Evolutionary conservation across 768 basidiomycete genomes (phyloP).

Genomic region (Favolaschia claudopus): DNA sequence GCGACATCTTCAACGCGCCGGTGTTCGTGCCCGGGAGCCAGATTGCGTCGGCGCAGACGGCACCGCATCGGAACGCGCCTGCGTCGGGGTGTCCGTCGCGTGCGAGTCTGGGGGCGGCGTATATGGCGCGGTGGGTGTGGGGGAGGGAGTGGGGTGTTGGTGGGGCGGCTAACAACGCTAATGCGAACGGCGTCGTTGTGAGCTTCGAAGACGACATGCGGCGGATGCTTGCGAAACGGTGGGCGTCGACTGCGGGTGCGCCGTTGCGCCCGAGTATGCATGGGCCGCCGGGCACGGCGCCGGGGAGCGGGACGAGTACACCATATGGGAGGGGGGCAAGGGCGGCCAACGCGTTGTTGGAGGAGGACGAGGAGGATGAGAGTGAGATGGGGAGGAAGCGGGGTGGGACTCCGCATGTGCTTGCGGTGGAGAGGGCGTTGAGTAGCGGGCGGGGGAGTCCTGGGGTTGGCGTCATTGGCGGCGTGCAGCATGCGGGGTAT

Average conservation of each 20-base stretch:
- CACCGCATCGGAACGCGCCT: slow-evolving; percentile 78
- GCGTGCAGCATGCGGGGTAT: slow-evolving; percentile 25
- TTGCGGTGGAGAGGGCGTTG: slow-evolving; percentile 31
- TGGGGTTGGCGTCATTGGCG: slow-evolving; percentile 38
- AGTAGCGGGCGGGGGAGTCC: slow-evolving; percentile 34
- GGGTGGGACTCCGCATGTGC: neutral
- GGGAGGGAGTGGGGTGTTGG: slow-evolving; percentile 61
- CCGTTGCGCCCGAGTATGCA: slow-evolving; percentile 69
- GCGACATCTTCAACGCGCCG: slow-evolving; percentile 84
- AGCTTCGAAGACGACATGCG: slow-evolving; percentile 82
- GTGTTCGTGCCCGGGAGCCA: slow-evolving; percentile 80
- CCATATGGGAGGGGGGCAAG: slow-evolving; percentile 68
- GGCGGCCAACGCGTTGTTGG: slow-evolving; percentile 58
- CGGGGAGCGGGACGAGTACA: slow-evolving; percentile 68
- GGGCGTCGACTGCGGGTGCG: slow-evolving; percentile 69
- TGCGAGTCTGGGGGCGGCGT: slow-evolving; percentile 77
- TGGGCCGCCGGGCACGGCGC: slow-evolving; percentile 38
- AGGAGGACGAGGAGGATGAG: slow-evolving; percentile 82
- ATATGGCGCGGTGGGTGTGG: slow-evolving; percentile 89
- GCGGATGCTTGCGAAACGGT: slow-evolving; percentile 74
- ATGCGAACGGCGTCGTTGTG: slow-evolving; percentile 40
- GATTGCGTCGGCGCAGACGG: slow-evolving; percentile 77
- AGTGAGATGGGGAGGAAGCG: slow-evolving; percentile 58
- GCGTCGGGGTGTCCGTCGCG: slow-evolving; percentile 73
- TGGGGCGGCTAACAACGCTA: too few species aligned